phyloP scores from a whole-genome alignment of 1,284 basidiomycete species.

The Termitomyces sp. region DNA sequence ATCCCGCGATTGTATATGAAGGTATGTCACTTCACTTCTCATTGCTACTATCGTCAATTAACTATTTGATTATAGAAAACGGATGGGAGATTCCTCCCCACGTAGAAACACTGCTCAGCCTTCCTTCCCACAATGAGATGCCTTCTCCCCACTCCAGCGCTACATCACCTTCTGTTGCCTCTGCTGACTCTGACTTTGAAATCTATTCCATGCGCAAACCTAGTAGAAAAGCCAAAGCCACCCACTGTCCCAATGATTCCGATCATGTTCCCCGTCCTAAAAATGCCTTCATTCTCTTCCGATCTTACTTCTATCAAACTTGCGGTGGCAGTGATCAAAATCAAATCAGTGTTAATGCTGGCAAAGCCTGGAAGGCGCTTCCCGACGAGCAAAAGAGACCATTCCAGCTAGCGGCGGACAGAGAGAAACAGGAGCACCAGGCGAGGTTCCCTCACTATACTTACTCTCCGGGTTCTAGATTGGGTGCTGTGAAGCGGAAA shows the following conservation, averaged over 20 bases:
- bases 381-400: slow-evolving; percentile 15
- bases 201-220: slow-evolving; percentile 1
- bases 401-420: slow-evolving; percentile 16
- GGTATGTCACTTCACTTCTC: slow-evolving; percentile 16
- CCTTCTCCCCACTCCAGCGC: slow-evolving; percentile 9
- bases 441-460: slow-evolving; percentile 24
- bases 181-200: slow-evolving; percentile 10
- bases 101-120: not conserved
- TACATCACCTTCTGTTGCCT: slow-evolving; percentile 10
- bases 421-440: slow-evolving; percentile 22
- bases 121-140: slow-evolving; percentile 1
- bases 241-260: slow-evolving; percentile 1
- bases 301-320: slow-evolving; percentile 20
- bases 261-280: slow-evolving; percentile 26
- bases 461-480: slow-evolving; percentile 20
- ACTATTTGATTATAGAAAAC: slow-evolving; percentile 1
- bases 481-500: slow-evolving; percentile 2
- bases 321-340: slow-evolving; percentile 21
- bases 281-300: slow-evolving; percentile 30
- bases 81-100: slow-evolving; percentile 18
- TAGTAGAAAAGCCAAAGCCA: slow-evolving; percentile 8
- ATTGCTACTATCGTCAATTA: slow-evolving; percentile 8
- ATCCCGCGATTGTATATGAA: slow-evolving; percentile 19
- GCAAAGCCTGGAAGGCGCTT: slow-evolving; percentile 22
- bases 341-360: slow-evolving; percentile 25